Base-by-base conservation (phyloP, 2,329 filamentous ascomycete species). In the Cladosporium sp. region DNA sequence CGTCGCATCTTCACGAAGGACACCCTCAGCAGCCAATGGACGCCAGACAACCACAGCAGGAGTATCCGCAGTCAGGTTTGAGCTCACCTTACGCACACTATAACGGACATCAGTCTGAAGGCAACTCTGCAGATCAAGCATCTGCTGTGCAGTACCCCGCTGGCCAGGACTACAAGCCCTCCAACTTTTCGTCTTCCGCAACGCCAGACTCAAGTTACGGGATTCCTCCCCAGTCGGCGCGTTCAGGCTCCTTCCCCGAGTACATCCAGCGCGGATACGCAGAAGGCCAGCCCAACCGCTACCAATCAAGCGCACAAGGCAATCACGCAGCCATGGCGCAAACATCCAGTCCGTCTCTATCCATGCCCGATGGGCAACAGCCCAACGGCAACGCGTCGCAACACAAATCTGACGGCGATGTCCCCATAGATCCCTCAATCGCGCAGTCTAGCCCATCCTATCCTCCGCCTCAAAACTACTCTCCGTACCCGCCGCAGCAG, bases 341-440 rank as follows among this genome's bases (percentile, higher is more conserved):
- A 92, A 88, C 92, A 90, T 92, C 92, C 90, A 97, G 93, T 97
- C 91, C 92, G 93, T 97, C 92, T 83, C 87, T 92, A 86, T 86
- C 90, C 88, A 84, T 91, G 84, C 86, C 89, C 86, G 91, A 93
- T 92, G 91, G 84, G 79, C 83, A 84, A 86, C 88, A 91, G 89
- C 89, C 89, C 84, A 85, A 87, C 83, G 84, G 86, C 67, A 71
- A 74, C 70, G 70, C 71, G 69, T 66, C 70, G 65, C 56, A 65
- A 56, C 76, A 78, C 73, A 93, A 92, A 82, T 96, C 93, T 97
- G 91, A 97, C 92, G 87, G 86, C 87, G 90, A 92, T 89, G 88
- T 96, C 85, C 92, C 92, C 90, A 93, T 96, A 97, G 94, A 97
- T 96, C 93, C 93, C 76, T 96, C 93, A 80, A 97, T 97, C 79